Base-by-base conservation (phyloP, 1,284 basidiomycete species). In the Naganishia liquefaciens region DNA sequence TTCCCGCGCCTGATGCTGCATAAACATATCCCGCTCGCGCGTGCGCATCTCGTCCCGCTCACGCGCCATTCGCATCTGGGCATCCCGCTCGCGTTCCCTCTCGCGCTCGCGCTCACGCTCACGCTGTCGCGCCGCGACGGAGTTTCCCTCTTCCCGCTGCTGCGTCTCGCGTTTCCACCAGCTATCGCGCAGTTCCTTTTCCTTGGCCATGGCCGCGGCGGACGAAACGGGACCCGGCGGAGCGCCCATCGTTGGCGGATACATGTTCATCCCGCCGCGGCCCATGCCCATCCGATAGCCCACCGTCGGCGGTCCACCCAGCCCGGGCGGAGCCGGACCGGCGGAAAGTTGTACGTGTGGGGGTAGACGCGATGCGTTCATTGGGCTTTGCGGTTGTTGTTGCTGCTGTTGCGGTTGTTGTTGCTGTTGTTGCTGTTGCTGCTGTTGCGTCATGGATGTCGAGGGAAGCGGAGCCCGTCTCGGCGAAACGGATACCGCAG, bases 261-360 rank as follows among this genome's bases (percentile, higher is more conserved):
- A 46, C 46, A 25, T 39, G 28, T n/a, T n/a, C n/a, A n/a, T n/a
- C n/a, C n/a, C n/a, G n/a, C n/a, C n/a, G n/a, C n/a, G n/a, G n/a
- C n/a, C n/a, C n/a, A n/a, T n/a, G n/a, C n/a, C n/a, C n/a, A n/a
- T n/a, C 15, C 55, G 55, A 33, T 47, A 60, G 10, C 46, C 55
- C n/a, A 43, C 27, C 5, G 30, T 17, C 15, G 40, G 30, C 33
- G 33, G 33, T 7, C 33, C 33, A 37, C 4, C 33, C 37, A 60
- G 19, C 27, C 55, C 55, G 0, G 55, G 55, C 15, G 55, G 55
- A 17, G 55, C 46, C 17, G 55, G 55, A 2, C 55, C 55, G 7
- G 55, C 55, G 30, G 55, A 60, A 23, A 60, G 47, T 21, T 60
- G 55, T 21, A 60, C 55, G 39, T 60, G 55, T 1, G 55, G 55